These are phyloP conservation scores for Cladosporium cucumerinum DNA, from an alignment of 2,329 filamentous ascomycete species.

Conservation along the genomic window DNA sequence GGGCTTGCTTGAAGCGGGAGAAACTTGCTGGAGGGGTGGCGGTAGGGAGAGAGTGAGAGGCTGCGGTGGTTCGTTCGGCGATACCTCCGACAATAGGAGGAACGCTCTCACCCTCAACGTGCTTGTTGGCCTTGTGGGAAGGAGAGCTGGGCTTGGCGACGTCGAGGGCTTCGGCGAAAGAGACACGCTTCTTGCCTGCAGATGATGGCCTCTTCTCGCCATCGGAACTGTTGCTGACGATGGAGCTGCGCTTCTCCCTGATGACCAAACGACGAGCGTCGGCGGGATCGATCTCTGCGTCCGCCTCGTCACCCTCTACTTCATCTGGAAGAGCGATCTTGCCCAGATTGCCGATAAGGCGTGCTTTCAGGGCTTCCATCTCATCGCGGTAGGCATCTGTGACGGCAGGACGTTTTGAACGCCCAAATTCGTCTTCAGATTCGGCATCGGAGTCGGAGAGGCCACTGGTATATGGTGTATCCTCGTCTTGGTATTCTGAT, in stretches of 20 bases:
- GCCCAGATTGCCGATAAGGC: conserved; percentile 62
- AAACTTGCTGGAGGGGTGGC: conserved; percentile 33
- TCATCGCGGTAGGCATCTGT: conserved; percentile 71
- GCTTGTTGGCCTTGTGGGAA: conserved; percentile 31
- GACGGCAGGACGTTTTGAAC: conserved; percentile 64
- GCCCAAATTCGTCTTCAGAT: conserved; percentile 73
- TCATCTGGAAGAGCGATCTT: conserved; percentile 38
- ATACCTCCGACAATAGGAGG: conserved; percentile 41
- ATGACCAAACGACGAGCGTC: conserved; percentile 57
- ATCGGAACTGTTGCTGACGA: conserved; percentile 16
- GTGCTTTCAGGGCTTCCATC: conserved; percentile 82
- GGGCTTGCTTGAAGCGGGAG: conserved; percentile 41
- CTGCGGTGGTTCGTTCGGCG: conserved; percentile 38
- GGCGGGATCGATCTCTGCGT: conserved; percentile 44
- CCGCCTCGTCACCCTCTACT: conserved; percentile 22
- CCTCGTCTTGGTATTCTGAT: conserved; percentile 37
- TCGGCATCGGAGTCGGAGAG: conserved; percentile 58
- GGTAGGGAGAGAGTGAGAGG: conserved; percentile 17
- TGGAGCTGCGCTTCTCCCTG: conserved; percentile 32
- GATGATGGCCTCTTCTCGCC: conserved; percentile 32
- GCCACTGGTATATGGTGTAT: conserved; percentile 43
- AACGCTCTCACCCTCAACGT: conserved; percentile 24
- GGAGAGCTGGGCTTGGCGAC: conserved; percentile 53
- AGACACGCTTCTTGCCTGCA: conserved; percentile 63
- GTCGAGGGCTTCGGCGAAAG: conserved; percentile 74